Base-by-base conservation (phyloP, 2,329 filamentous ascomycete genomes). In the Pezicula rhizophila region DNA sequence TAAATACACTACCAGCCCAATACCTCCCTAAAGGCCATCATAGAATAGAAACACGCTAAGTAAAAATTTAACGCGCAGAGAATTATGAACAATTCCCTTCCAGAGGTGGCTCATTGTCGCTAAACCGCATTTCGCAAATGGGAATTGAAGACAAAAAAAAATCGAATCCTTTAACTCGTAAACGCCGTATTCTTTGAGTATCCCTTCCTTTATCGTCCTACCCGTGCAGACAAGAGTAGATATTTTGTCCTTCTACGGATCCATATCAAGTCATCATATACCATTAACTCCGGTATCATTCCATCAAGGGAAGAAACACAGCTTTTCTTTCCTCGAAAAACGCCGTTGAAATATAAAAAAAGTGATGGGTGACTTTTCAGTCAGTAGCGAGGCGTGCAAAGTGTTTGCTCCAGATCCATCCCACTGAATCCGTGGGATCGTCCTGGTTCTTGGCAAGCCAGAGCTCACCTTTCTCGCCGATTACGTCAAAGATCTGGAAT, bases 351-450 rank as follows among this genome's bases (percentile, higher is more conserved):
- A 42, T 10, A 45, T 18, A 45, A 34, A 45, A 10, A 31, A 23
- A 31, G 25, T 17, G 26, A 31, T 26, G 18, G 25, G 5, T 26
- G 26, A 17, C 17, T 12, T 45, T 52, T 57, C 49, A 65, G 46
- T 66, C 66, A n/a, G 61, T 59, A 26, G 69, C 68, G 43, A 80
- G 63, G 47, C 74, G 75, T 38, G 86, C 86, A 74, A 99, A 99
- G 71, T 99, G 93, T 68, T 96, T 96, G 61, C 91, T 95, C 93
- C 93, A 99, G 61, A 99, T 96, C 93, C 93, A 99, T 45, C 93
- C 93, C 31, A 97, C 84, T 56, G 83, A 78, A 56, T 86, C 79
- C 10, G 74, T 76, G 1, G 82, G 73, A 67, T 99, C 93, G 63
- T 99, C 93, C 70, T 99, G 93, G 65, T 99, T 99, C 68, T 89